Base-by-base conservation (phyloP, 2,329 filamentous ascomycete species). In the Epichloe bromicola region DNA sequence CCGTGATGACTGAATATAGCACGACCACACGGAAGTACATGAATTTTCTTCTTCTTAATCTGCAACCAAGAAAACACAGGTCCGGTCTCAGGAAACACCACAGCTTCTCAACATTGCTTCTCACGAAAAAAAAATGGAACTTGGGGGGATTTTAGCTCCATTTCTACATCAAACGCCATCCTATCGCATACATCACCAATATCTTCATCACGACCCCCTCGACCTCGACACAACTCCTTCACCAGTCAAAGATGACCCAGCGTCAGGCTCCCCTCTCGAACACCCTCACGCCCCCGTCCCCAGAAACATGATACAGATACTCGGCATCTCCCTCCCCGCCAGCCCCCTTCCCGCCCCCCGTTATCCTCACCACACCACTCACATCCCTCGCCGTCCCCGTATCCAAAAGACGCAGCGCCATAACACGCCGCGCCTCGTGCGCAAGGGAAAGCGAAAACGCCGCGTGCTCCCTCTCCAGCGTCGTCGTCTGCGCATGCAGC, bases 341-440 rank as follows among this genome's bases (percentile, higher is more conserved):
- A 10, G 56, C 52, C 41, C 58, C 61, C 23, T 61, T 63, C 15
- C 66, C 70, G 3, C 82, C 82, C 75, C 75, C 73, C 17, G 85
- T 90, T 47, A 93, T 74, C 57, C 89, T 78, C 55, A 96, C 61
- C 42, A 95, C 88, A 3, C 91, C 91, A 67, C 87, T 95, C 34
- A 97, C 87, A 67, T 96, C 91, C 63, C 78, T 83, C 55, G 91
- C 90, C n/a, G 83, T 82, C 1, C 91, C 91, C 0, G 89, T 95
- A 61, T 95, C 89, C 54, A 97, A 67, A 61, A 83, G 75, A 49
- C 90, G 74, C 52, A 93, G 70, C 54, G 86, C 80, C 59, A 95
- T 68, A 3, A 91, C 75, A 55, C 78, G 72, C n/a, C 78, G 70
- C 8, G 89, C 87, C 59, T 80, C 76, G 63, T 96, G 88, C n/a